Evolutionary conservation across 148 eudicot species (phyloP), one percentile per base, ranked within the genome.

Genomic region (Limonium bicolor): DNA sequence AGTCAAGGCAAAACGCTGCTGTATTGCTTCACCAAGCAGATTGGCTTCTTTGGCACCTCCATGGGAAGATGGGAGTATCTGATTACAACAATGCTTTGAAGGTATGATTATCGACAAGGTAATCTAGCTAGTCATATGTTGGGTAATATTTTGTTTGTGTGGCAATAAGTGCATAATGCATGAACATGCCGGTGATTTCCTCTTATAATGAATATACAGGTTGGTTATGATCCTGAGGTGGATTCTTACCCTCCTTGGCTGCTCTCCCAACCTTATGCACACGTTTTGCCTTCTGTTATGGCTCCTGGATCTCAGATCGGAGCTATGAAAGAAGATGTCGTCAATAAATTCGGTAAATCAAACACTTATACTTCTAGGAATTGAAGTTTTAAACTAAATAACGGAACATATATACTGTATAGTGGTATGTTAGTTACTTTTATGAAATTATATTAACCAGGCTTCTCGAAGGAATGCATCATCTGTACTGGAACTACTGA

Each of bases 401-500:
- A n/a, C n/a, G 36, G 23, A 36, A 28, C 27, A 23, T 46, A 15
- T 18, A 24, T 20, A 1, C 20, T 35, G 25, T 36, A 16, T 26
- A 31, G 31, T 25, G 36, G n/a, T 22, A 16, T 42, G 31, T 43
- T 55, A n/a, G 50, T 55, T 18, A 47, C 22, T 50, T 17, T 35
- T 23, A 18, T 10, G 29, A 43, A 29, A 51, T 37, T 32, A 27
- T 50, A 17, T 1, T 37, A 62, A 59, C 55, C 76, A 92, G 99
- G 94, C 51, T 92, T 85, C 47, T 54, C 86, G 6, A 49, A 66
- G 54, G 80, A 85, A 31, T 92, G 95, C 53, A 59, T 66, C 20
- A 64, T 78, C 33, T 85, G 99, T 64, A 70, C 99, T 2, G 99
- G 99, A 62, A 92, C 95, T 56, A 92, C 99, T n/a, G 95, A 92